Percentiles rank a stretch among this genome's conserved stretches.
These are phyloP conservation scores for Eleusine indica DNA, from an alignment of 176 grass and related monocot species.

Conservation along the genomic window DNA sequence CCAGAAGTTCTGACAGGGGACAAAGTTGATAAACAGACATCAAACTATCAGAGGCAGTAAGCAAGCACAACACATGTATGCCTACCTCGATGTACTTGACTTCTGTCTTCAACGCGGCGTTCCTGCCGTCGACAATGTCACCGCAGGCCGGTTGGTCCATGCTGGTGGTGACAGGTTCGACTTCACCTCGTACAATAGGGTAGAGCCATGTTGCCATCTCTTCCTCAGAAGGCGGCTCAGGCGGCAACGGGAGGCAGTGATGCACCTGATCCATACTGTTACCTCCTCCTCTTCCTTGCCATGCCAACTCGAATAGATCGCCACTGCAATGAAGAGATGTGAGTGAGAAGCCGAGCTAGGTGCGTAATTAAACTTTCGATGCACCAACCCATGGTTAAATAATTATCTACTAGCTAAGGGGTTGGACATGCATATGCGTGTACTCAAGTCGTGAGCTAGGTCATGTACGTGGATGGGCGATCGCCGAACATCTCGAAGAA, in stretches of 20 bases:
- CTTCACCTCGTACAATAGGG: constrained; percentile 21
- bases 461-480: neutral
- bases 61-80: neutral
- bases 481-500: constrained; percentile 1
- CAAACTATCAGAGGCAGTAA: neutral
- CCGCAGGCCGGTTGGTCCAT: neutral
- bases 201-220: constrained; percentile 41
- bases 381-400: too few relatives aligned
- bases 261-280: neutral
- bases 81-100: neutral
- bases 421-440: too few relatives aligned
- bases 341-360: too few relatives aligned
- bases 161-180: neutral
- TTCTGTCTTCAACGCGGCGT: neutral
- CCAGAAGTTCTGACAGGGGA: too few relatives aligned
- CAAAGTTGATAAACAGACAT: too few relatives aligned
- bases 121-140: neutral
- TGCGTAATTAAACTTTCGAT: too few relatives aligned
- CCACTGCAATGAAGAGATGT: neutral
- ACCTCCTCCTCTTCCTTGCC: neutral
- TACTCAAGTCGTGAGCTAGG: too few relatives aligned
- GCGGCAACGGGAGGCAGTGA: neutral
- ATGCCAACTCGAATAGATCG: constrained; percentile 6
- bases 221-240: constrained; percentile 30
- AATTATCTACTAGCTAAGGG: too few relatives aligned